phyloP scores from a whole-genome alignment of 1,284 basidiomycete genomes.

The Veloboletus limbatus region DNA sequence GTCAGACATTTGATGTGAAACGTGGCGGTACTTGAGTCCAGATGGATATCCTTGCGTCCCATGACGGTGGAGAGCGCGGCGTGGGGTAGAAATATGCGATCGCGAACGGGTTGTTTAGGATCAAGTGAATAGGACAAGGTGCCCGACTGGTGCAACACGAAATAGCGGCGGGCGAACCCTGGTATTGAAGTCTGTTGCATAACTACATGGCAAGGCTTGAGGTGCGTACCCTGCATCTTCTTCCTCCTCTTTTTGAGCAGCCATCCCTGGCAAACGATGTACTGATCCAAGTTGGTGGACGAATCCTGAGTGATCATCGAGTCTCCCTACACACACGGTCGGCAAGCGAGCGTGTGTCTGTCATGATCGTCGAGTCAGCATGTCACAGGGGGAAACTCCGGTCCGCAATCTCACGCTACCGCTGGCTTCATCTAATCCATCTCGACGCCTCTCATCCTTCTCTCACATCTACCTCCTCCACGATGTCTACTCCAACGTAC shows the following conservation, averaged over 20 bases:
- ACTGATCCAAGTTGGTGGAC: constrained; percentile 16
- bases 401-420: constrained; percentile 21
- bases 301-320: constrained; percentile 1
- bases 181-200: constrained; percentile 8
- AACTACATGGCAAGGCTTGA: background rate
- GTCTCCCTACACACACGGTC: background rate
- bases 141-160: constrained; percentile 63
- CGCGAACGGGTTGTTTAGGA: constrained; percentile 66
- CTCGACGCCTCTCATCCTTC: constrained; percentile 1
- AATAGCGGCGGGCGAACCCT: constrained; percentile 86
- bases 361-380: constrained; percentile 10
- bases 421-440: constrained; percentile 29
- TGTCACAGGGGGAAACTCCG: constrained; percentile 15
- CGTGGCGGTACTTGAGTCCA: constrained; percentile 72
- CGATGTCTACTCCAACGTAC: constrained; percentile 47
- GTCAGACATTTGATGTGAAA: constrained; percentile 78
- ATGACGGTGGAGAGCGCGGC: constrained; percentile 72
- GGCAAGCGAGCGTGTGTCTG: constrained; percentile 4
- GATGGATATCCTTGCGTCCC: constrained; percentile 70
- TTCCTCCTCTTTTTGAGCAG: constrained; percentile 78
- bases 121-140: constrained; percentile 74
- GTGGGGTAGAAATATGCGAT: constrained; percentile 62
- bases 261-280: constrained; percentile 66
- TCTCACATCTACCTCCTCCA: constrained; percentile 24
- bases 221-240: constrained; percentile 72